Base-by-base conservation (phyloP, 2,329 filamentous ascomycete species). In the Paecilomyces sp. region DNA sequence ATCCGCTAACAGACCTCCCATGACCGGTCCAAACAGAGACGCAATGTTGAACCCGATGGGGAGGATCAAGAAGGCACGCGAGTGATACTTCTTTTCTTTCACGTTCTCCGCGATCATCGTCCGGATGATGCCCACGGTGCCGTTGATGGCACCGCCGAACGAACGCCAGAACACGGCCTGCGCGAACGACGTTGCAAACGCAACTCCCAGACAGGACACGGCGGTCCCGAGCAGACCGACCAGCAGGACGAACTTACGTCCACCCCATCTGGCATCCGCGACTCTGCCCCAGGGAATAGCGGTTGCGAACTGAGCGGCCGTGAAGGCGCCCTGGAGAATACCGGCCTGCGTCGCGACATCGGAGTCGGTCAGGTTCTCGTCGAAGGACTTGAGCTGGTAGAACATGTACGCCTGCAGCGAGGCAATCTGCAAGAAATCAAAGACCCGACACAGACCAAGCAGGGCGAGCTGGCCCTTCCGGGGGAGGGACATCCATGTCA, bases 341-440 rank as follows among this genome's bases (percentile, higher is more conserved):
- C 90, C 91, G 0, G 89, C 88, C 70, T 93, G 90, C 33, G 83
- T 83, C 1, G 90, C 84, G 63, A 94, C 90, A 11, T 83, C 85
- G 1, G 80, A 79, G 57, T 85, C 81, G 18, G 81, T 76, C 9
- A 81, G 73, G 28, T 72, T 78, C 31, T 77, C 76, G 9, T 88
- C 81, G 66, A 94, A 92, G 65, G 88, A 92, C 68, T 87, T 87
- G 36, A 95, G 82, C 72, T 92, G 90, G 71, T 92, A 94, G 76
- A 90, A 94, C 82, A 93, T 88, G 74, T 93, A 93, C 0, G 88
- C 83, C 61, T 76, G 74, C 58, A 76, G 59, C 15, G 74, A 74
- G 58, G 74, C 72, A 34, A 76, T 69, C 61, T 76, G 74, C 13
- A 76, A 61, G 59, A 76, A 76, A 57, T 76, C 74, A 57, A 76